Evolutionary conservation across 2,329 filamentous ascomycete genomes (phyloP), one percentile per base, ranked within the genome.

Genomic region (Fulvia fulva): DNA sequence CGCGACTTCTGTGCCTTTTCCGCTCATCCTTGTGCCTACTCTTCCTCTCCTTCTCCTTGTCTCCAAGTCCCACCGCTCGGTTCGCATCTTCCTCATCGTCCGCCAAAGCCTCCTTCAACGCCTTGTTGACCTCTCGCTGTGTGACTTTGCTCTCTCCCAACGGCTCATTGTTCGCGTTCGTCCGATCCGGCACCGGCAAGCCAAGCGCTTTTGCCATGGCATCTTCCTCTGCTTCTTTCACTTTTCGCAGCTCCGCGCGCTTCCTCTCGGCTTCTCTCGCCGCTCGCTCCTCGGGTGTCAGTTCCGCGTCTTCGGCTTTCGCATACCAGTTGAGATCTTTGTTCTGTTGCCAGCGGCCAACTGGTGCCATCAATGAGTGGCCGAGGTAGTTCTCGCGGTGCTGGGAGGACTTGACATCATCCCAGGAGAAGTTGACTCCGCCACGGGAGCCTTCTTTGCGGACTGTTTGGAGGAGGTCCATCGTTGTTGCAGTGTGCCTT

Each of bases 381-480:
- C 92, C 92, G 7, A 97, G 87, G 74, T 88, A 88, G 73, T 87
- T 96, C 75, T 99, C 92, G 74, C 94, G 91, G 70, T 96, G 92
- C 22, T 83, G 78, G 51, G 91, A 95, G 64, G 81, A 86, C 73
- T 93, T 88, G 71, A 99, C 93, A 67, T 97, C 91, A 65, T 93
- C 89, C 94, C 94, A 97, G 77, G 87, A 92, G 79, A 99, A 99
- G 75, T 97, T 91, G 75, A 89, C 89, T 60, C 94, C 94, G 70
- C 94, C 94, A 65, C 94, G 94, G 62, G 82, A 85, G 62, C 85
- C 85, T 74, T 96, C 93, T 77, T 99, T 97, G 70, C 92, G 90
- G 62, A 99, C 88, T 44, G 89, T 91, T 59, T 92, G 90, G 55
- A 97, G 85, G 56, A 99, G 84, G 82, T 99, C 94, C 94, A 99